phyloP scores from a whole-genome alignment of 768 basidiomycete genomes.

The Lactarius evosmus region DNA sequence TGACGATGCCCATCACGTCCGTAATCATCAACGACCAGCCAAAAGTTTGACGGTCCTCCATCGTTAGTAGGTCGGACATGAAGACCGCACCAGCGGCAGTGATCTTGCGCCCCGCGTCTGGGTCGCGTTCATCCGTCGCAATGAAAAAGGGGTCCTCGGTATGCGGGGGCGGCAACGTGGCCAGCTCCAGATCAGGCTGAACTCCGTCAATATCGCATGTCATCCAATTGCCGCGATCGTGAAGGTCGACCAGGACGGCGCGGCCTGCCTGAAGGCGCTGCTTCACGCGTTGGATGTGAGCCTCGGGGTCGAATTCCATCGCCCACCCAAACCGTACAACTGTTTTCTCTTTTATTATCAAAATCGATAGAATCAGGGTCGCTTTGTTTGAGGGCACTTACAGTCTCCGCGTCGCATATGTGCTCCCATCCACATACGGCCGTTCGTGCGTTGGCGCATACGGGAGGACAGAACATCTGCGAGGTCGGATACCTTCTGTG shows the following conservation, averaged over 20 bases:
- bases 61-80: conserved; percentile 42
- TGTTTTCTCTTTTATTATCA: too few species aligned
- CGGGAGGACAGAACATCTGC: conserved; percentile 34
- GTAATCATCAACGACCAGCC: conserved; percentile 45
- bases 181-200: conserved; percentile 11
- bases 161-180: conserved; percentile 6
- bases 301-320: conserved; percentile 38
- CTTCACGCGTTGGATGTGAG: conserved; percentile 38
- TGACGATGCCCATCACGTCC: conserved; percentile 43
- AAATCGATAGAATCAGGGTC: conserved; percentile 5
- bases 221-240: neutral
- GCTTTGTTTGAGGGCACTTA: conserved; percentile 29
- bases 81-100: conserved; percentile 39
- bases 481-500: conserved; percentile 31
- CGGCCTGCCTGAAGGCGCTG: conserved; percentile 32
- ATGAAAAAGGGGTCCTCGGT: conserved; percentile 33
- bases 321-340: conserved; percentile 37
- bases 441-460: conserved; percentile 34
- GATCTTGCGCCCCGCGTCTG: conserved; percentile 35
- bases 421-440: conserved; percentile 42
- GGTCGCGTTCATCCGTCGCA: conserved; percentile 44
- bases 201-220: conserved; percentile 14
- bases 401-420: conserved; percentile 47
- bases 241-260: conserved; percentile 29
- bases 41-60: conserved; percentile 39